Conservation (phyloP, 805 yeast species). For the Metschnikowia colocasiae region DNA sequence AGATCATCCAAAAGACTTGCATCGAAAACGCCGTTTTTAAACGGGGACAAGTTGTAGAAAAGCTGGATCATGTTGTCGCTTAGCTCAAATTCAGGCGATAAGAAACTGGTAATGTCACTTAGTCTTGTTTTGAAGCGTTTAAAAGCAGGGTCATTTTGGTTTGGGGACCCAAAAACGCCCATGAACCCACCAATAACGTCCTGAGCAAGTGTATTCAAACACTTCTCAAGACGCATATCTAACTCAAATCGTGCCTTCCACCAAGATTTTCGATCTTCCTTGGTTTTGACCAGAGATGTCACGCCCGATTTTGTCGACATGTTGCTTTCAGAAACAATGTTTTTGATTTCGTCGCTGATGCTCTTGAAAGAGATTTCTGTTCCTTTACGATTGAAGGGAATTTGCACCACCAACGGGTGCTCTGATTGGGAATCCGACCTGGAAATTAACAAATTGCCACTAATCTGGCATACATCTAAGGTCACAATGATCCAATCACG, state of each 20-base stretch:
- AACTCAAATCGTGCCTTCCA: conserved; percentile 66
- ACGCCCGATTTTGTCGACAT: conserved; percentile 51
- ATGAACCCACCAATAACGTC: conserved; percentile 77
- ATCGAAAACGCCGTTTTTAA: conserved; percentile 3
- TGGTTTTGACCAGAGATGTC: conserved; percentile 50
- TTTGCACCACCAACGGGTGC: conserved; percentile 46
- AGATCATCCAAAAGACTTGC: conserved; percentile 11
- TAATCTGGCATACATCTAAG: conserved; percentile 54
- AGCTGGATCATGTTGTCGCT: conserved; percentile 16
- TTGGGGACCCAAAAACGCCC: conserved; percentile 50
- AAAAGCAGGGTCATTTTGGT: conserved; percentile 20
- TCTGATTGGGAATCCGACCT: conserved; percentile 28
- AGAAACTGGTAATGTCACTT: conserved; percentile 11
- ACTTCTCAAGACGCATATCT: conserved; percentile 50
- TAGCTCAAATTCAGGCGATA: conserved; percentile 14
- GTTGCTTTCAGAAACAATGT: conserved; percentile 61
- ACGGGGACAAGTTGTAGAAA: conserved; percentile 17
- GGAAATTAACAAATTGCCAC: conserved; percentile 57
- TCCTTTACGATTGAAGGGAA: conserved; percentile 57
- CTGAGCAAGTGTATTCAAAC: conserved; percentile 57
- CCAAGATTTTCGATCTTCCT: conserved; percentile 67
- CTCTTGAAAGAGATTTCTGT: conserved; percentile 41
- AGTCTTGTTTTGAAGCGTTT: conserved; percentile 21
- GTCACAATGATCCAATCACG: conserved; percentile 55
- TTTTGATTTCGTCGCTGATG: conserved; percentile 27